Evolutionary conservation across 306 rosid genomes (phyloP).

Genomic region (Echinosophora koreensis): DNA sequence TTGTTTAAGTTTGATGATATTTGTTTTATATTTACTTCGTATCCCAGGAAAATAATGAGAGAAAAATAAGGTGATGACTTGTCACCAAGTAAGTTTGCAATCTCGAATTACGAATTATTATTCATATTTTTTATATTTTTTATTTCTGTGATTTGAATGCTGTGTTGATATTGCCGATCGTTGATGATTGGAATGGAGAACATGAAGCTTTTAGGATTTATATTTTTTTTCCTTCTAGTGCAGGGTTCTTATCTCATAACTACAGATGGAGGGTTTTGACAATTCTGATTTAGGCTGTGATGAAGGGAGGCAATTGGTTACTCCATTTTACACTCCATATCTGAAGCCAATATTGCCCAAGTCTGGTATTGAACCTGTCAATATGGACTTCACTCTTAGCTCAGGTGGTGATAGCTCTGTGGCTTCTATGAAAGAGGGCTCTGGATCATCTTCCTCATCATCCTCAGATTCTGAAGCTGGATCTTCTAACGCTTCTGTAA

Average conservation of each 20-base stretch:
- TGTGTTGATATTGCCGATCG: not conserved
- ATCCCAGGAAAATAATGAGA: not conserved
- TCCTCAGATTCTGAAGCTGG: slow-evolving; percentile 69
- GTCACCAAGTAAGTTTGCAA: slow-evolving; percentile 5
- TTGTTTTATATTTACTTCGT: not conserved
- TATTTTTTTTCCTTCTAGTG: slow-evolving; percentile 10
- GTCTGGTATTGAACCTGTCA: slow-evolving; percentile 51
- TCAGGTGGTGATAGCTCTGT: slow-evolving; percentile 63
- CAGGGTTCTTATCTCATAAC: slow-evolving; percentile 33
- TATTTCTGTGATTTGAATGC: not conserved
- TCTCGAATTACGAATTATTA: not conserved
- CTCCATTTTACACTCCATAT: slow-evolving; percentile 70
- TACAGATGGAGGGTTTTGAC: slow-evolving; percentile 56
- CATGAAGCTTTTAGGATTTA: not conserved
- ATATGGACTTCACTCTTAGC: slow-evolving; percentile 58
- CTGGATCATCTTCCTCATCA: slow-evolving; percentile 58
- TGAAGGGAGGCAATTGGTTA: slow-evolving; percentile 42
- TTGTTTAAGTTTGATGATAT: not conserved
- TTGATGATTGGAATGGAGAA: slow-evolving; percentile 30
- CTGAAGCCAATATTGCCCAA: slow-evolving; percentile 50
- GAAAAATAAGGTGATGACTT: not conserved
- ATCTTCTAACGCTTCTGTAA: slow-evolving; percentile 40
- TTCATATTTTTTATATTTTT: not conserved
- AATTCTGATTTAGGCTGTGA: slow-evolving; percentile 53
- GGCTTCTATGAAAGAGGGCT: slow-evolving; percentile 59